A percentile compares a stretch with the other conserved stretches of the same genome.
These are phyloP conservation scores for Erodium maritimum DNA, from an alignment of 345 rosid species.

Conservation along the genomic window DNA sequence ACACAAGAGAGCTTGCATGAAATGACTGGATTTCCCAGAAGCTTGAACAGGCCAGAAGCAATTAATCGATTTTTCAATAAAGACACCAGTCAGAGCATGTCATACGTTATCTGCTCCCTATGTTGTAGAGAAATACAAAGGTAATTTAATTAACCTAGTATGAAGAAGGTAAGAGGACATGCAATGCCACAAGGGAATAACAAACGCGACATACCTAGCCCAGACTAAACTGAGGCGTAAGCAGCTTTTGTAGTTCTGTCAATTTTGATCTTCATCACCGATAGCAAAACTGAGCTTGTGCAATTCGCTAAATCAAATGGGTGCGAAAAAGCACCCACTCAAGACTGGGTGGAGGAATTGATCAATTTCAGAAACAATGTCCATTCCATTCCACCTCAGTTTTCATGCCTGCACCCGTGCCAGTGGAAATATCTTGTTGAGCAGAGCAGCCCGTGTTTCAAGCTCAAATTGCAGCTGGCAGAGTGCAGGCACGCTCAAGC, in stretches of 20 bases:
- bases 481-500: constrained; percentile 84
- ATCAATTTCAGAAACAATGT: background rate
- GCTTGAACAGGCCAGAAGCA: no score
- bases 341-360: background rate
- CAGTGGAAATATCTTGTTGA: constrained; percentile 11
- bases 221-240: background rate
- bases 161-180: no score
- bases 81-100: no score
- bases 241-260: background rate
- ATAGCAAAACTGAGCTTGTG: background rate
- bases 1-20: no score
- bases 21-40: no score
- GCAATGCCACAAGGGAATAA: no score
- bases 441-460: constrained; percentile 12
- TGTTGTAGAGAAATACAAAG: no score
- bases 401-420: constrained; percentile 56
- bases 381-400: constrained; percentile 33
- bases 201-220: no score
- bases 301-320: background rate
- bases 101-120: no score
- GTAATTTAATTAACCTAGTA: no score
- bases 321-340: background rate
- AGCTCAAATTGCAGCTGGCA: constrained; percentile 23
- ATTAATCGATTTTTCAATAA: no score
- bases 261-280: background rate